These are phyloP conservation scores for Prunus mongolica DNA, from an alignment of 306 rosid species.

Conservation along the genomic window DNA sequence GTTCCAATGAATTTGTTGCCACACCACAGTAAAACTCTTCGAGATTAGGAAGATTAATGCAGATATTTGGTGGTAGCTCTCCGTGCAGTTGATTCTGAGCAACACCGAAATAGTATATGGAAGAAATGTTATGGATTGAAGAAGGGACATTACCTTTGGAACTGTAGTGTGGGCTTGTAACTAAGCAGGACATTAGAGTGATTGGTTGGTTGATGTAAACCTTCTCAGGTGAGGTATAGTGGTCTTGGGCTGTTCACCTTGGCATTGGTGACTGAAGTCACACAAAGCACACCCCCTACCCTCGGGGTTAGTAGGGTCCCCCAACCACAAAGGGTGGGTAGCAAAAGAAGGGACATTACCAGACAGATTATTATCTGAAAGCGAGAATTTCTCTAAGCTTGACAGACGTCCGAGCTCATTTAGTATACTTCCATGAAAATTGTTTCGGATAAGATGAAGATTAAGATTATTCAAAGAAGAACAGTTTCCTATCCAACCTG, in stretches of 20 bases:
- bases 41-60: slow-evolving; percentile 43
- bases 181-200: too few species aligned
- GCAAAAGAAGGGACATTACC: slow-evolving; percentile 29
- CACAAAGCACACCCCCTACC: too few species aligned
- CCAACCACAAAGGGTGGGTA: too few species aligned
- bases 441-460: slow-evolving; percentile 8
- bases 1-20: slow-evolving; percentile 35
- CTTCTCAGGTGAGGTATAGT: too few species aligned
- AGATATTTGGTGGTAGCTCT: slow-evolving; percentile 35
- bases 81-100: slow-evolving; percentile 36
- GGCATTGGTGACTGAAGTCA: too few species aligned
- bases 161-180: too few species aligned
- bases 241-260: too few species aligned
- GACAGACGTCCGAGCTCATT: slow-evolving; percentile 6
- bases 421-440: slow-evolving; percentile 25
- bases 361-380: slow-evolving; percentile 7
- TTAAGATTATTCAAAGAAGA: slow-evolving; percentile 16
- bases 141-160: too few species aligned
- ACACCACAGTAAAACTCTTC: slow-evolving; percentile 25
- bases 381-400: not conserved
- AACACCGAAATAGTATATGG: slow-evolving; percentile 19
- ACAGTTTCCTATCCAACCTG: slow-evolving; percentile 39
- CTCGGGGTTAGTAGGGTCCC: too few species aligned
- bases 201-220: too few species aligned
- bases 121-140: slow-evolving; percentile 36